Percentiles rank a stretch among this genome's conserved stretches.
These are phyloP conservation scores for Diutina sp. DNA, from an alignment of 1,139 yeast genomes.

Conservation along the genomic window DNA sequence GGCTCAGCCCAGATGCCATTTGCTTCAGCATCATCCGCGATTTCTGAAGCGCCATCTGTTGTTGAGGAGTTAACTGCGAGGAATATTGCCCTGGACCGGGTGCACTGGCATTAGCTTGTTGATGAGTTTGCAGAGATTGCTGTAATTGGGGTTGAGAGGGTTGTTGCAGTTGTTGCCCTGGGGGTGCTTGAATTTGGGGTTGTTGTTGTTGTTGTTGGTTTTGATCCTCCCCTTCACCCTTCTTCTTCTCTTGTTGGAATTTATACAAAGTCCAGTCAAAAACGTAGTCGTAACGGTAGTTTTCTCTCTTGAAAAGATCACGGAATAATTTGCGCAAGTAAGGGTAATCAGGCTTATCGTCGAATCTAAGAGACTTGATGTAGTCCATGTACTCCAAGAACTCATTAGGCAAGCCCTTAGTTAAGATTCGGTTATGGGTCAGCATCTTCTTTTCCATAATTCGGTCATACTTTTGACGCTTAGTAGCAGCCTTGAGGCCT, in stretches of 20 bases:
- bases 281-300: constrained; percentile 85
- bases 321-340: constrained; percentile 83
- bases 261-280: constrained; percentile 96
- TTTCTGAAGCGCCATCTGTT: neutral
- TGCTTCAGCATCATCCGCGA: neutral
- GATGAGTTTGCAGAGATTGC: neutral
- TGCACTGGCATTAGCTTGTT: neutral
- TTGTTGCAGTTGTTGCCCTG: neutral
- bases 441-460: constrained; percentile 95
- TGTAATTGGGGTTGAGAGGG: neutral
- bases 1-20: neutral
- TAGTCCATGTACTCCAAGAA: constrained; percentile 82
- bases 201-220: neutral
- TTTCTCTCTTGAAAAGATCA: constrained; percentile 79
- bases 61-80: neutral
- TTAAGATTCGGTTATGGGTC: constrained; percentile 77
- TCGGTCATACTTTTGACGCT: constrained; percentile 92
- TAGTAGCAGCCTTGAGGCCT: constrained; percentile 93
- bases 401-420: constrained; percentile 86
- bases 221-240: neutral
- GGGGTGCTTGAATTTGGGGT: neutral
- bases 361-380: constrained; percentile 83
- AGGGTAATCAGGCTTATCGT: constrained; percentile 91
- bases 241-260: constrained; percentile 53
- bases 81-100: neutral